Conservation (phyloP, 139 green algal genomes). For the Ostreobium quekettii region DNA sequence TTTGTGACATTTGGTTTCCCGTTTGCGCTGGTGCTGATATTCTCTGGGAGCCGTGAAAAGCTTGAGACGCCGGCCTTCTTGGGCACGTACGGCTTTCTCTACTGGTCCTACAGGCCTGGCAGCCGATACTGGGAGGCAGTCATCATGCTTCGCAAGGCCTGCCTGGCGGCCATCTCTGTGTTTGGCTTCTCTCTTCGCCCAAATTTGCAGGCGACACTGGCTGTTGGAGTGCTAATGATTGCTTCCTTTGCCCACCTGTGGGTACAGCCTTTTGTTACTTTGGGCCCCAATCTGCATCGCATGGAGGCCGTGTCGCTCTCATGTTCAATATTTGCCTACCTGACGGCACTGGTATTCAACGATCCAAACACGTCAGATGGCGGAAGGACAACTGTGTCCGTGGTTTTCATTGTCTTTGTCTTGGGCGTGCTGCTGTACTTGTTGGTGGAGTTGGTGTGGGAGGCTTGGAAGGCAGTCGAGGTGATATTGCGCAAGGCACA, state of each 20-base stretch:
- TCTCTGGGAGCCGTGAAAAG: background rate
- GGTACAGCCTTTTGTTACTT: background rate
- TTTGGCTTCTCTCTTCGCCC: slow-evolving; percentile 1
- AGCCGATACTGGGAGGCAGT: slow-evolving; percentile 2
- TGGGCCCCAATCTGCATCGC: slow-evolving; percentile 2
- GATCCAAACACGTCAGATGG: background rate
- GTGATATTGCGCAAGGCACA: background rate
- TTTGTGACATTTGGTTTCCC: slow-evolving; percentile 2
- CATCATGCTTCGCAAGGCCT: slow-evolving; percentile 9
- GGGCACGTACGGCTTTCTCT: slow-evolving; percentile 7
- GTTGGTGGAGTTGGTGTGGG: background rate
- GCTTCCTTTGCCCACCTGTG: background rate
- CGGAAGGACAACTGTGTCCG: background rate
- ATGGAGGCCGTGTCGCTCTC: slow-evolving; percentile 3
- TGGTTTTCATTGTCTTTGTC: slow-evolving; percentile 1
- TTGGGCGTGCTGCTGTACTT: background rate
- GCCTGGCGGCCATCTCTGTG: slow-evolving; percentile 1
- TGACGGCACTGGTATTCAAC: background rate
- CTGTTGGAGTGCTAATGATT: background rate
- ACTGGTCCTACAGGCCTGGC: background rate
- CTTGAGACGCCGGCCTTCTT: background rate
- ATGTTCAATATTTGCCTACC: background rate
- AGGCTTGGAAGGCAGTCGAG: background rate
- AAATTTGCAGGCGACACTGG: background rate
- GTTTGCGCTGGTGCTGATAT: background rate